These are phyloP conservation scores for Pythium angustatum DNA, from an alignment of 352 stramenopile genomes.

Conservation along the genomic window DNA sequence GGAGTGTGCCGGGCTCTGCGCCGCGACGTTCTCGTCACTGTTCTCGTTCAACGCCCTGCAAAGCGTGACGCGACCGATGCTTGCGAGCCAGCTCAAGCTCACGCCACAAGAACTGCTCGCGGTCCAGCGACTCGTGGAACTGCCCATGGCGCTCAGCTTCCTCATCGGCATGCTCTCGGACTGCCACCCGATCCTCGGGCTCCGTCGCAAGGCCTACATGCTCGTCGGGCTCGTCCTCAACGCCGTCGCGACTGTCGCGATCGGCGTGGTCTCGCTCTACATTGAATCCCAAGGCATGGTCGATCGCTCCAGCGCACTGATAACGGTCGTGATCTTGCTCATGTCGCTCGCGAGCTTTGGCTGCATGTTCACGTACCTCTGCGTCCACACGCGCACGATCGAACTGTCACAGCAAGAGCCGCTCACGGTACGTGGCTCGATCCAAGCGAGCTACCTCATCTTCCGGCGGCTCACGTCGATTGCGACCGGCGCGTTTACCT, in stretches of 20 bases:
- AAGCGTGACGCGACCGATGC: slow-evolving; percentile 18
- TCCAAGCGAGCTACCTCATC: slow-evolving; percentile 37
- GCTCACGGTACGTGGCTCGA: slow-evolving; percentile 30
- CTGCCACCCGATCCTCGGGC: slow-evolving; percentile 30
- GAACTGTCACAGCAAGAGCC: slow-evolving; percentile 48
- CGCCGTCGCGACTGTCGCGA: slow-evolving; percentile 16
- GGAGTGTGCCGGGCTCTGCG: slow-evolving; percentile 36
- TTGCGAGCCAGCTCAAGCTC: slow-evolving; percentile 26
- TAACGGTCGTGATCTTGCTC: slow-evolving; percentile 33
- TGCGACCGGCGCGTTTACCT: slow-evolving; percentile 21
- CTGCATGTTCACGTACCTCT: slow-evolving; percentile 48
- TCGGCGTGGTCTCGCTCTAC: slow-evolving; percentile 28
- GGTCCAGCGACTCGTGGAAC: slow-evolving; percentile 31
- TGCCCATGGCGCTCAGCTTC: slow-evolving; percentile 39
- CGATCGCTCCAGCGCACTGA: slow-evolving; percentile 15
- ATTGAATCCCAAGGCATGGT: slow-evolving; percentile 12
- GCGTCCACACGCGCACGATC: slow-evolving; percentile 42
- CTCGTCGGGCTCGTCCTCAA: slow-evolving; percentile 32
- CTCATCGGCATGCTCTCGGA: slow-evolving; percentile 41
- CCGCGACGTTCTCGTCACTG: slow-evolving; percentile 27
- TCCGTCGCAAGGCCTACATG: slow-evolving; percentile 43
- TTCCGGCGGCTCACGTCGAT: slow-evolving; percentile 39
- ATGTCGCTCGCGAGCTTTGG: slow-evolving; percentile 34
- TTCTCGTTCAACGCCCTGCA: slow-evolving; percentile 29
- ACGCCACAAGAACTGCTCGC: slow-evolving; percentile 22